These are phyloP conservation scores for Pleurotus giganteus DNA, from an alignment of 768 basidiomycete species.

Conservation along the genomic window DNA sequence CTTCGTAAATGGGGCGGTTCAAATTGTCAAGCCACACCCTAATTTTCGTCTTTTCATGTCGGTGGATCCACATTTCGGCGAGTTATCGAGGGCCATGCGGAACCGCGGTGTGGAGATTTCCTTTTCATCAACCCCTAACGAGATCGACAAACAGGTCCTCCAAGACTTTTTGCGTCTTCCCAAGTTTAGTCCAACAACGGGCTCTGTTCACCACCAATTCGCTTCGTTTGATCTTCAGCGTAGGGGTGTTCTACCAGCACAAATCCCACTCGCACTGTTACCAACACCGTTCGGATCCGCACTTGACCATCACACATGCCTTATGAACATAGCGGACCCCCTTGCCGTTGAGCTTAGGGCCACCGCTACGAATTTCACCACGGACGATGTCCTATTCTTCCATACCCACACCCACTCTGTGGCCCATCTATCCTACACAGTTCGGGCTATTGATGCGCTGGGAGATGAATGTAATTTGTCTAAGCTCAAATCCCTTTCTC, in stretches of 20 bases:
- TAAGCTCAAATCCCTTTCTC: background rate
- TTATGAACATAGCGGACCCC: background rate
- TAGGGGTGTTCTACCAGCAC: conserved; percentile 26
- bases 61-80: conserved; percentile 87
- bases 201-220: conserved; percentile 13
- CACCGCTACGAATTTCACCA: conserved; percentile 11
- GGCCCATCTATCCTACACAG: conserved; percentile 26
- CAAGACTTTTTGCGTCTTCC: conserved; percentile 53
- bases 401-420: conserved; percentile 32
- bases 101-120: conserved; percentile 92
- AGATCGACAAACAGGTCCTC: conserved; percentile 48
- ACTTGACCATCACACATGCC: conserved; percentile 50
- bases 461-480: background rate
- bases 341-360: background rate
- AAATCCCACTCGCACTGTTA: background rate
- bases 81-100: conserved; percentile 96
- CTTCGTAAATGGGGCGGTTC: conserved; percentile 70
- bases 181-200: conserved; percentile 1
- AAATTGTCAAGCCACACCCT: conserved; percentile 78
- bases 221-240: conserved; percentile 33
- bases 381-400: conserved; percentile 32
- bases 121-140: conserved; percentile 33
- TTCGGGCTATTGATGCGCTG: background rate
- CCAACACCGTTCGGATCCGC: conserved; percentile 34
- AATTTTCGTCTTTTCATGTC: conserved; percentile 94